Conservation (phyloP, 768 basidiomycete species). For the Hemileccinum rubropunctum region DNA sequence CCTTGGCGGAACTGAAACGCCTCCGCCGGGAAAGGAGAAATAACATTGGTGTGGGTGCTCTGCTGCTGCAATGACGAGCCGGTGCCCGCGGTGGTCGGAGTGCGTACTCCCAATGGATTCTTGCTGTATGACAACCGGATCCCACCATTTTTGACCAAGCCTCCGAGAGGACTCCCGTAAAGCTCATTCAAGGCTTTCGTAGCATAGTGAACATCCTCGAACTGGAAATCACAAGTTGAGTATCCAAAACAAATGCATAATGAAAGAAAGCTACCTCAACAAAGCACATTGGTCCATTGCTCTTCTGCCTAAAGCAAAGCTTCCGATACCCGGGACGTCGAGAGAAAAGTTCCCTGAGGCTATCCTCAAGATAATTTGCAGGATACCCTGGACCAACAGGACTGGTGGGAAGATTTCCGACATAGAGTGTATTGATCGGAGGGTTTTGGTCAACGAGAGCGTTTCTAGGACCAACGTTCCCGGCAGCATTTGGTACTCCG, state of each 20-base stretch:
- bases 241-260: neutral
- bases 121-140: conserved; percentile 97
- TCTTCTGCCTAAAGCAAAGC: conserved; percentile 93
- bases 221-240: conserved; percentile 44
- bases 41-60: conserved; percentile 15
- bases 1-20: conserved; percentile 30
- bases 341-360: conserved; percentile 77
- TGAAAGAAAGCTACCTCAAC: conserved; percentile 67
- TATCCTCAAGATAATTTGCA: conserved; percentile 82
- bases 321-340: conserved; percentile 83
- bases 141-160: conserved; percentile 91
- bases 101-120: conserved; percentile 93
- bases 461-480: conserved; percentile 34
- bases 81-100: conserved; percentile 56
- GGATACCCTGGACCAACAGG: conserved; percentile 69
- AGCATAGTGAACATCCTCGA: conserved; percentile 85
- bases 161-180: conserved; percentile 88
- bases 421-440: conserved; percentile 98
- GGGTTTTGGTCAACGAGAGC: conserved; percentile 84
- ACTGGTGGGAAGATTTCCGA: conserved; percentile 92
- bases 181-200: conserved; percentile 85
- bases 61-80: conserved; percentile 30
- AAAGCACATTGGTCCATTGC: conserved; percentile 98
- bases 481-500: conserved; percentile 19
- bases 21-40: conserved; percentile 30